Conservation (phyloP, 2,329 filamentous ascomycete species). For the Ramichloridium luteum region DNA sequence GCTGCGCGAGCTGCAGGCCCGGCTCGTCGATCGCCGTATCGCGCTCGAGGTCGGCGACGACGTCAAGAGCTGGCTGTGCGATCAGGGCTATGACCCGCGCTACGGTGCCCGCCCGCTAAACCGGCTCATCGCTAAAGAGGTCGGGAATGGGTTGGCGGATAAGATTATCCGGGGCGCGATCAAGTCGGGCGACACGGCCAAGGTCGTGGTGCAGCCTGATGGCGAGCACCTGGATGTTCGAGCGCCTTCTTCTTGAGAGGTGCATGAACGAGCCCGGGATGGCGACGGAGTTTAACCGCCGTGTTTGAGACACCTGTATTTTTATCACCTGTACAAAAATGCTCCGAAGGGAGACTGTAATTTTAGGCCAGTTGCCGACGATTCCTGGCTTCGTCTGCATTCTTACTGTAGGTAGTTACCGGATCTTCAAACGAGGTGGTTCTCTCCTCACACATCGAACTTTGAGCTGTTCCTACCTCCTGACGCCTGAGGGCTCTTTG, state of each 20-base stretch:
- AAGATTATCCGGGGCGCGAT: slow-evolving; percentile 81
- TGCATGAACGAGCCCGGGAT: no score
- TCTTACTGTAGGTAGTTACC: no score
- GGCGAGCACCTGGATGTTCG: slow-evolving; percentile 26
- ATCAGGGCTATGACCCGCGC: slow-evolving; percentile 78
- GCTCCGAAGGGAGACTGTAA: no score
- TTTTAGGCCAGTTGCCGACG: no score
- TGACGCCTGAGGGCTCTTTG: no score
- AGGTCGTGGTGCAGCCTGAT: slow-evolving; percentile 55
- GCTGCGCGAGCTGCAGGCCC: slow-evolving; percentile 66
- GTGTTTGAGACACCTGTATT: no score
- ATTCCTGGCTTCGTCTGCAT: no score
- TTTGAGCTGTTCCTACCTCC: no score
- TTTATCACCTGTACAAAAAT: no score
- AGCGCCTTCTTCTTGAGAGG: slow-evolving; percentile 5
- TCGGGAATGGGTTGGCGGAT: slow-evolving; percentile 79
- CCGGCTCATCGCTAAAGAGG: slow-evolving; percentile 76
- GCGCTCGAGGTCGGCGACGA: slow-evolving; percentile 56
- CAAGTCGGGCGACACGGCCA: slow-evolving; percentile 60
- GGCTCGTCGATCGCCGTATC: slow-evolving; percentile 78
- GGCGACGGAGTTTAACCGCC: no score
- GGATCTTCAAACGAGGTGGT: no score
- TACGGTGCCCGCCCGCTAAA: slow-evolving; percentile 89
- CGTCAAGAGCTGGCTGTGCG: slow-evolving; percentile 76
- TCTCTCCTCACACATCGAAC: no score